Conservation (phyloP, 345 rosid species). For the Hirschfeldia incana region DNA sequence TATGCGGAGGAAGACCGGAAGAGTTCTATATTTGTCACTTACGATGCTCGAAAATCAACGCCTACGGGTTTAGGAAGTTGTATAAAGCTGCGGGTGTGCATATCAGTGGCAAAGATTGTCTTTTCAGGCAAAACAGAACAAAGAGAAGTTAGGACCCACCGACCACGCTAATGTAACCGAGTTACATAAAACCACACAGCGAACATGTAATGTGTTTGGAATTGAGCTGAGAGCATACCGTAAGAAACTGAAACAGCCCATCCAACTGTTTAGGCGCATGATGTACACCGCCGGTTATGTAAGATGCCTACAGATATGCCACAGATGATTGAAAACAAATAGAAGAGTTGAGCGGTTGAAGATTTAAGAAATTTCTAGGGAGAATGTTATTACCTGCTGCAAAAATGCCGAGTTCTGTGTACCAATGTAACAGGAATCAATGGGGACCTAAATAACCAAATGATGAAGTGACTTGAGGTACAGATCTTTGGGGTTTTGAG, state of each 20-base stretch:
- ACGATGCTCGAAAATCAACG: slow-evolving; percentile 96
- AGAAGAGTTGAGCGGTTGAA: background rate
- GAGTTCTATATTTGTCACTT: slow-evolving; percentile 35
- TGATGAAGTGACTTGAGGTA: slow-evolving; percentile 8
- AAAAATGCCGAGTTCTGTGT: slow-evolving; percentile 83
- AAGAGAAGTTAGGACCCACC: background rate
- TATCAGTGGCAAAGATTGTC: slow-evolving; percentile 92
- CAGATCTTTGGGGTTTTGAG: background rate
- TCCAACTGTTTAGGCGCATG: slow-evolving; percentile 86
- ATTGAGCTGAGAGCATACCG: slow-evolving; percentile 48
- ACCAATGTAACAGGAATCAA: slow-evolving; percentile 88
- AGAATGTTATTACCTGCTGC: slow-evolving; percentile 65
- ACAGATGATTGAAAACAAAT: slow-evolving; percentile 14
- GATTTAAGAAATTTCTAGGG: slow-evolving; percentile 6
- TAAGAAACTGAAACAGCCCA: slow-evolving; percentile 80
- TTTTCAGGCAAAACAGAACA: slow-evolving; percentile 38
- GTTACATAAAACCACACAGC: background rate
- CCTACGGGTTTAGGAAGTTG: slow-evolving; percentile 95
- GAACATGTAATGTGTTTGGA: background rate
- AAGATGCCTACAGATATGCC: slow-evolving; percentile 66
- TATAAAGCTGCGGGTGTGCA: slow-evolving; percentile 73
- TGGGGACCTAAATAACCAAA: slow-evolving; percentile 66
- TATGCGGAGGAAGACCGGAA: background rate
- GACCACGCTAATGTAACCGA: background rate
- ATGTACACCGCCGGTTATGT: slow-evolving; percentile 88